These are phyloP conservation scores for Chlamydomonas sp. DNA, from an alignment of 139 green algal genomes.

Conservation along the genomic window DNA sequence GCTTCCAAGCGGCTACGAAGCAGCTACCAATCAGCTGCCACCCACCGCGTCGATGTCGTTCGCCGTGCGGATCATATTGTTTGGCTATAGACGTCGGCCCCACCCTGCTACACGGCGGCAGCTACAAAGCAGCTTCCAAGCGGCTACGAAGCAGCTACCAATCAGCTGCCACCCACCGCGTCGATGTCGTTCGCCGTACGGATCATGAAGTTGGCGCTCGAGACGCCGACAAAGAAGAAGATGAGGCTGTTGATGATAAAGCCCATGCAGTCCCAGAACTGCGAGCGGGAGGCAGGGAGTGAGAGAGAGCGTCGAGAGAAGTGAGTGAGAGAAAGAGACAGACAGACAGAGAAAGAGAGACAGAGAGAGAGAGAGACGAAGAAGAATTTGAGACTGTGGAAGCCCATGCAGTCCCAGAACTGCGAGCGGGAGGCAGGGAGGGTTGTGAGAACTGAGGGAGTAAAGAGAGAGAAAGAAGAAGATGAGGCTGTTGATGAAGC, in stretches of 20 bases:
- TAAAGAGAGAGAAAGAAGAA: constrained; percentile 37
- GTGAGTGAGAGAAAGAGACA: neutral
- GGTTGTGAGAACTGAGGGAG: neutral
- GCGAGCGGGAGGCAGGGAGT: too few species aligned
- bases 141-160: too few species aligned
- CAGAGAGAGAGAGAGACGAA: constrained; percentile 52
- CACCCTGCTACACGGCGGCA: neutral
- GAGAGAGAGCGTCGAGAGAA: neutral
- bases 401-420: constrained; percentile 39
- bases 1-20: too few species aligned
- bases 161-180: too few species aligned
- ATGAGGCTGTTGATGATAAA: constrained; percentile 56
- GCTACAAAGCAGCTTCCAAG: too few species aligned
- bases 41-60: too few species aligned
- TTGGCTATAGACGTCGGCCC: too few species aligned
- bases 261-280: constrained; percentile 37
- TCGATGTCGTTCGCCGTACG: too few species aligned
- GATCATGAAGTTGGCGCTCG: constrained; percentile 72
- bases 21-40: too few species aligned
- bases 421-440: too few species aligned
- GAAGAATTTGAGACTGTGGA: constrained; percentile 78
- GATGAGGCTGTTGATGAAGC: constrained; percentile 78
- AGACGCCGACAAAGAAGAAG: constrained; percentile 80
- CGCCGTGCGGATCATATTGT: too few species aligned
- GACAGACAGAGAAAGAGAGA: too few species aligned